Percentiles rank a stretch among this genome's conserved stretches.
phyloP scores from a whole-genome alignment of 2,329 filamentous ascomycete genomes.

The Alternaria triticina region DNA sequence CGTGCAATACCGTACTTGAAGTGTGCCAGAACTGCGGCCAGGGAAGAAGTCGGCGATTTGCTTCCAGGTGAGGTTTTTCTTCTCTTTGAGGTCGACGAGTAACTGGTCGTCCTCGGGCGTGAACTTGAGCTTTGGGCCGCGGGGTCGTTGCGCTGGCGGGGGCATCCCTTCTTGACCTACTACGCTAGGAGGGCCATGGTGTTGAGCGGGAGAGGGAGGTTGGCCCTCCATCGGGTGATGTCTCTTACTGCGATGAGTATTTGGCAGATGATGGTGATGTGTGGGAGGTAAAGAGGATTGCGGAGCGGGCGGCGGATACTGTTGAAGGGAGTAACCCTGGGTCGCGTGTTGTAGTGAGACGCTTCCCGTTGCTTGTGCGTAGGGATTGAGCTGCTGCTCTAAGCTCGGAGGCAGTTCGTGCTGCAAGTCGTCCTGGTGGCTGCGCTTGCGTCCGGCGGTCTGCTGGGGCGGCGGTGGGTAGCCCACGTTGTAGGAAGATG shows the following conservation, averaged over 20 bases:
- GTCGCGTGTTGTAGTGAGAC: conserved; percentile 50
- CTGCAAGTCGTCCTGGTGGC: conserved; percentile 49
- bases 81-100: conserved; percentile 89
- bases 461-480: conserved; percentile 41
- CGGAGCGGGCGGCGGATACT: conserved; percentile 40
- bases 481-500: conserved; percentile 46
- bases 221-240: conserved; percentile 59
- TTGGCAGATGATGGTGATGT: conserved; percentile 83
- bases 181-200: conserved; percentile 76
- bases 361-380: conserved; percentile 46
- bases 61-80: conserved; percentile 94
- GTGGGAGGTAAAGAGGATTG: conserved; percentile 37
- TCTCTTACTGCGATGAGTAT: conserved; percentile 71
- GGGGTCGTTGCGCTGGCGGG: conserved; percentile 76
- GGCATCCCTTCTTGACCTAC: conserved; percentile 91
- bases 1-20: conserved; percentile 94
- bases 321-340: conserved; percentile 46
- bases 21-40: conserved; percentile 83
- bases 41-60: conserved; percentile 97
- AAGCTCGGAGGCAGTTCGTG: conserved; percentile 48
- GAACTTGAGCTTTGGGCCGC: conserved; percentile 91
- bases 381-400: conserved; percentile 48
- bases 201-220: conserved; percentile 44
- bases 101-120: conserved; percentile 89
- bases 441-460: conserved; percentile 51